A percentile compares a stretch with the other conserved stretches of the same genome.
These are phyloP conservation scores for Metarhizium anisopliae DNA, from an alignment of 2,329 filamentous ascomycete genomes.

Conservation along the genomic window DNA sequence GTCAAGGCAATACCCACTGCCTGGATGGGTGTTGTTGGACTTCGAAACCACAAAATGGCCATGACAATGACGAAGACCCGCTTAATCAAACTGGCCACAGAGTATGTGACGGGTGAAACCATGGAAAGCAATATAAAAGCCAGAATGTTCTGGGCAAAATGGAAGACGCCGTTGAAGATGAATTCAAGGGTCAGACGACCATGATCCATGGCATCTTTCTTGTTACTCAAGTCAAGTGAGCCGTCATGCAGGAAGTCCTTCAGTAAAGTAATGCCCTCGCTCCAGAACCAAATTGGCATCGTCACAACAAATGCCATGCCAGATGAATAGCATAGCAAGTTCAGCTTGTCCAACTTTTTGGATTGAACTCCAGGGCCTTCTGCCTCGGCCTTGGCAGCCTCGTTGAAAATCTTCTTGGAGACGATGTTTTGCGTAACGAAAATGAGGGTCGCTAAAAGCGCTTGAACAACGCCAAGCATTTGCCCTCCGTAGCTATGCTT, in stretches of 20 bases:
- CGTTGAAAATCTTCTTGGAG: conserved; percentile 95
- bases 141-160: conserved; percentile 93
- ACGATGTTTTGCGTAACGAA: conserved; percentile 99
- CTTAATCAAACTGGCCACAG: conserved; percentile 91
- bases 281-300: conserved; percentile 85
- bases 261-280: conserved; percentile 71
- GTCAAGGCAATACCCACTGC: conserved; percentile 80
- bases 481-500: conserved; percentile 71
- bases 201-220: conserved; percentile 63
- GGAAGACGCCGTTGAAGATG: conserved; percentile 92
- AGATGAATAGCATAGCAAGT: conserved; percentile 94
- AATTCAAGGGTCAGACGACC: conserved; percentile 74
- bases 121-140: conserved; percentile 88
- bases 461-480: conserved; percentile 80
- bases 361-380: conserved; percentile 55
- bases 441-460: conserved; percentile 80
- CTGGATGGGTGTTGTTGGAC: conserved; percentile 74
- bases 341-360: conserved; percentile 90
- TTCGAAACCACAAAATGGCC: conserved; percentile 94
- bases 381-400: conserved; percentile 75
- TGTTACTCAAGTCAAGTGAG: conserved; percentile 51
- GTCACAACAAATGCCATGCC: conserved; percentile 85
- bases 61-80: conserved; percentile 94
- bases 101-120: conserved; percentile 94
- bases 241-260: conserved; percentile 74